phyloP scores from a whole-genome alignment of 2,329 filamentous ascomycete species.

The Teratosphaeria nubilosa region DNA sequence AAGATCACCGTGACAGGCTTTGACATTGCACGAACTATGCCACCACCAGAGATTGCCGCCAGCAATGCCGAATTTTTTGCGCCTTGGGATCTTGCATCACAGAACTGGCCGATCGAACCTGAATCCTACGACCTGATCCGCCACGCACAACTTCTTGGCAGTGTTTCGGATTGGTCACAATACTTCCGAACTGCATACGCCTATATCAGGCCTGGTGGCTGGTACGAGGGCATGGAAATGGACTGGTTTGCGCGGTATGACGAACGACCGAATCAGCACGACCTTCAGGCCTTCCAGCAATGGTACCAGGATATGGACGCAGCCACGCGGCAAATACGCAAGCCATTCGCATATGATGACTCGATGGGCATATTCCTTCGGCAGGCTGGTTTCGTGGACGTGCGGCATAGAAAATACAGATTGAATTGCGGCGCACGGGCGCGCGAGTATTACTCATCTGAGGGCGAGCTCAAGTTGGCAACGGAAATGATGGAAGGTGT shows the following conservation, averaged over 20 bases:
- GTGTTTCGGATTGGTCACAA: not conserved
- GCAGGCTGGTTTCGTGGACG: constrained; percentile 64
- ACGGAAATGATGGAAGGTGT: not conserved
- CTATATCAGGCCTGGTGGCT: constrained; percentile 1
- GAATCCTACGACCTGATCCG: constrained; percentile 52
- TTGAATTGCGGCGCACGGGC: not conserved
- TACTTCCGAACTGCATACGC: not conserved
- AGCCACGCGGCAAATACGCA: constrained; percentile 55
- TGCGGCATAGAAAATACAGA: not conserved
- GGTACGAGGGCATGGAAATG: constrained; percentile 71
- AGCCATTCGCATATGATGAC: constrained; percentile 56
- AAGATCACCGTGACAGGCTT: constrained; percentile 14
- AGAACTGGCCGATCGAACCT: not conserved
- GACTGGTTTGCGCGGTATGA: constrained; percentile 69
- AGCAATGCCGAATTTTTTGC: not conserved
- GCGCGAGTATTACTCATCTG: constrained; percentile 52
- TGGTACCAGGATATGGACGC: constrained; percentile 63
- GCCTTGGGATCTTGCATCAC: not conserved
- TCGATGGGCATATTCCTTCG: constrained; percentile 53
- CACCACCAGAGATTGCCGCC: not conserved
- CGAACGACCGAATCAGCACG: constrained; percentile 45
- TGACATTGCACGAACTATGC: constrained; percentile 46
- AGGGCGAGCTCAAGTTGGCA: not conserved
- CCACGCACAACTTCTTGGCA: constrained; percentile 1
- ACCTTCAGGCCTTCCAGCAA: constrained; percentile 43